phyloP scores from a whole-genome alignment of 495 filamentous ascomycete genomes.

The Hyaloscypha bicolor region DNA sequence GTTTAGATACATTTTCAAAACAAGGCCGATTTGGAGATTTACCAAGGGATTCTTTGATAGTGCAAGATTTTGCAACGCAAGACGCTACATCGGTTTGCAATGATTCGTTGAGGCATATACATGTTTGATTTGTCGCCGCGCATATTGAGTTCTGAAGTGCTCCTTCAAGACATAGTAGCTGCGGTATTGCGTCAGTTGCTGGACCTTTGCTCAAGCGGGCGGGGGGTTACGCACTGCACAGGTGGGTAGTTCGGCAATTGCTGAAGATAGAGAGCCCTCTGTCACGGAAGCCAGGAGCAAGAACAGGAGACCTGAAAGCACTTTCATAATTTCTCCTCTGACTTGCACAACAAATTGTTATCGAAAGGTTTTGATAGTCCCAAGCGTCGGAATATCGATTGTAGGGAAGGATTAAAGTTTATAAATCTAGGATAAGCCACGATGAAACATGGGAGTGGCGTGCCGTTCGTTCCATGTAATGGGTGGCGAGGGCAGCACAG shows the following conservation, averaged over 20 bases:
- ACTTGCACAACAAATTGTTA: background rate
- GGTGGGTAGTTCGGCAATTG: slow-evolving; percentile 16
- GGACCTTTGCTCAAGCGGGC: too few species aligned
- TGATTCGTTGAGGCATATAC: slow-evolving; percentile 35
- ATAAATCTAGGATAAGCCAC: too few species aligned
- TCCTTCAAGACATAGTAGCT: slow-evolving; percentile 31
- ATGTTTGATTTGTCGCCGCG: slow-evolving; percentile 35
- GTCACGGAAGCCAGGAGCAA: slow-evolving; percentile 7
- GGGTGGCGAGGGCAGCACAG: too few species aligned
- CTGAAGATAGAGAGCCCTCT: background rate
- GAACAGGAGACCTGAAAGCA: slow-evolving; percentile 1
- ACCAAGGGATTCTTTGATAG: slow-evolving; percentile 38
- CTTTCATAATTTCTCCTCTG: background rate
- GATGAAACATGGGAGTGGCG: too few species aligned
- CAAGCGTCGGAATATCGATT: background rate
- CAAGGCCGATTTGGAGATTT: slow-evolving; percentile 8
- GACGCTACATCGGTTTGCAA: slow-evolving; percentile 33
- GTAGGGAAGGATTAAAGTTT: background rate
- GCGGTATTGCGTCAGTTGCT: background rate
- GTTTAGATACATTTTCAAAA: background rate
- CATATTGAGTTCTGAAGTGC: slow-evolving; percentile 35
- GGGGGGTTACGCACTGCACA: slow-evolving; percentile 9
- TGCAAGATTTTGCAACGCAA: slow-evolving; percentile 36
- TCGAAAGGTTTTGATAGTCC: background rate
- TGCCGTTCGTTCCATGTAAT: too few species aligned